phyloP scores from a whole-genome alignment of 2,329 filamentous ascomycete genomes.

The Elsinoe fawcettii region DNA sequence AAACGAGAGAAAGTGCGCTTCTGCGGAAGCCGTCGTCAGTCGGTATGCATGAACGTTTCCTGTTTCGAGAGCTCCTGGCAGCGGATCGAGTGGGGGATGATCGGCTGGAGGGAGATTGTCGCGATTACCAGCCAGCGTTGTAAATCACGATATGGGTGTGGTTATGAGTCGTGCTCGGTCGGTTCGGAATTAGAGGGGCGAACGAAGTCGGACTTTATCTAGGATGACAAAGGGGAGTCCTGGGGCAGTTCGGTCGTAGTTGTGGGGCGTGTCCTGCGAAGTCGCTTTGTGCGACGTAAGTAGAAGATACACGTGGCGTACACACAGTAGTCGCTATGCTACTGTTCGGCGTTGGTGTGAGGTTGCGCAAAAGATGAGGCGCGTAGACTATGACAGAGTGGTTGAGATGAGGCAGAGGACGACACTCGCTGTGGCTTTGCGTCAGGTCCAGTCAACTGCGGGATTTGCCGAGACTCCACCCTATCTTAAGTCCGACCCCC shows the following conservation, averaged over 20 bases:
- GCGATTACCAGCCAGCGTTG: conserved; percentile 4
- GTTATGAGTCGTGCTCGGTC: not conserved
- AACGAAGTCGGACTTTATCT: not conserved
- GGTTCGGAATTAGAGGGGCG: not conserved
- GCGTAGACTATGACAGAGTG: not conserved
- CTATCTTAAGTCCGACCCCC: conserved; percentile 6
- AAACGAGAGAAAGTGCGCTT: conserved; percentile 39
- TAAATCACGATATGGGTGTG: not conserved
- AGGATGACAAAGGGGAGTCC: not conserved
- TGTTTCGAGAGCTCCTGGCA: conserved; percentile 4
- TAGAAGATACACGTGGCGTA: not conserved
- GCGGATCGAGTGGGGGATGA: not conserved
- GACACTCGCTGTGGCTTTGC: not conserved
- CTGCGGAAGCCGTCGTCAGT: conserved; percentile 30
- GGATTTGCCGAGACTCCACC: conserved; percentile 1
- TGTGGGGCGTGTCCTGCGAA: not conserved
- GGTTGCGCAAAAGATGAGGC: not conserved
- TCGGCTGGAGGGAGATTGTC: conserved; percentile 5
- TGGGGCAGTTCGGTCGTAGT: not conserved
- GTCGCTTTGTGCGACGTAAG: not conserved
- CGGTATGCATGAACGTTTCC: conserved; percentile 24
- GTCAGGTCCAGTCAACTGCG: conserved; percentile 1
- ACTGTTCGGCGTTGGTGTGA: not conserved
- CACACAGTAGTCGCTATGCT: not conserved
- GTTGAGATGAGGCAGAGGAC: conserved; percentile 7